Conservation (phyloP, 495 filamentous ascomycete species). For the Monascus purpureus region DNA sequence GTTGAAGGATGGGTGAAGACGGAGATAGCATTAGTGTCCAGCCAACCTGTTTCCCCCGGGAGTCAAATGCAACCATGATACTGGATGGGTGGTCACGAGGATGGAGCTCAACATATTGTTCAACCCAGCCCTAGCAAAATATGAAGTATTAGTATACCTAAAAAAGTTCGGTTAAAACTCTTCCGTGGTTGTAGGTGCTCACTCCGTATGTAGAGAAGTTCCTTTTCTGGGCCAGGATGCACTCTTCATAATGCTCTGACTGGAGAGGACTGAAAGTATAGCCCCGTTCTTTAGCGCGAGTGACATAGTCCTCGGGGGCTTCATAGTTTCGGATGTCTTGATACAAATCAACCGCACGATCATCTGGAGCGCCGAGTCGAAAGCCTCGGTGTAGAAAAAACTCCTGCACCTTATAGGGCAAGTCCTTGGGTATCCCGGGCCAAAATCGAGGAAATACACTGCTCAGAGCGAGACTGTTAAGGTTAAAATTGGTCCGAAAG, state of each 20-base stretch:
- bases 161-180: background rate
- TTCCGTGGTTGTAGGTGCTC: constrained; percentile 1
- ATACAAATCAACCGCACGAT: constrained; percentile 28
- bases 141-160: background rate
- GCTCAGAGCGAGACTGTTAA: constrained; percentile 19
- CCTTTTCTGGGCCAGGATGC: constrained; percentile 26
- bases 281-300: constrained; percentile 16
- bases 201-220: constrained; percentile 31
- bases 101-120: constrained; percentile 27
- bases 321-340: constrained; percentile 25
- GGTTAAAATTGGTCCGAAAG: constrained; percentile 12
- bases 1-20: constrained; percentile 12
- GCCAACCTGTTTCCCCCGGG: constrained; percentile 26
- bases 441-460: constrained; percentile 36
- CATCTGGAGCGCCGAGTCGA: constrained; percentile 12
- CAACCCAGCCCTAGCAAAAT: constrained; percentile 31
- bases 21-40: constrained; percentile 38
- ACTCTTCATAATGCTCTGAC: constrained; percentile 25
- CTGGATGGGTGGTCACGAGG: constrained; percentile 24
- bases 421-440: constrained; percentile 30
- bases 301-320: constrained; percentile 21
- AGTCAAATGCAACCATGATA: constrained; percentile 32
- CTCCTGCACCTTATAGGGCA: constrained; percentile 18
- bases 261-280: constrained; percentile 28
- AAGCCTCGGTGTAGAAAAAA: constrained; percentile 36